Evolutionary conservation across 352 stramenopile species (phyloP), one percentile per base, ranked within the genome.

Genomic region (Globisporangium alternatum): DNA sequence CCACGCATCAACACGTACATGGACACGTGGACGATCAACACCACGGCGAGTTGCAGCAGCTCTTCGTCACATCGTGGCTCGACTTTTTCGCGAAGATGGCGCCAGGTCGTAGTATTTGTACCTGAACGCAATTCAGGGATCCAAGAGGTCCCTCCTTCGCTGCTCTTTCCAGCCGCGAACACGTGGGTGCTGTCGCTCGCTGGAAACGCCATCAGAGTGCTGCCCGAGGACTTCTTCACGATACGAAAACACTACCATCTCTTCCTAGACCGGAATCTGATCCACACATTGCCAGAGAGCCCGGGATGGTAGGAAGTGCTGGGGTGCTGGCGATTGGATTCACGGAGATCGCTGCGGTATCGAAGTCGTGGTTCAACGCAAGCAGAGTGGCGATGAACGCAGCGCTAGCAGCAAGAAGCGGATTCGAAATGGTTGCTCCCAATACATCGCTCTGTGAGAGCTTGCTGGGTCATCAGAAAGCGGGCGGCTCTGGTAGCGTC

Each of bases 191-290:
- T 57, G 15, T 57, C 51, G 28, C 17, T 57, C 17, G 28, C 51
- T 35, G 51, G 30, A 28, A 43, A 57, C 10, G 21, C 21, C 13
- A 52, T 52, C 45, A 7, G 31, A 21, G 10, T 43, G 17, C 15
- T 57, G 9, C 5, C 51, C 3, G 51, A 39, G 41, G 15, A 43
- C 31, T 15, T 25, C 28, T 57, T 57, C n/a, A 39, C 30, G 8
- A 13, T 6, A 8, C 17, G 17, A 43, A 22, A 3, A 22, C 28
- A 31, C 30, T 39, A 7, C 6, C 30, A 57, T 28, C 25, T 41
- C 13, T 41, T 30, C 15, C 13, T 54, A 17, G 49, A 45, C 43
- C 6, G 19, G 37, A 69, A 69, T 45, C 12, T 15, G 22, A n/a
- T 33, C 0, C 22, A 35, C 5, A 15, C 21, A 13, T 7, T 54